A percentile compares a stretch with the other conserved stretches of the same genome.
These are phyloP conservation scores for Neurospora hispaniola DNA, from an alignment of 495 filamentous ascomycete species.

Conservation along the genomic window DNA sequence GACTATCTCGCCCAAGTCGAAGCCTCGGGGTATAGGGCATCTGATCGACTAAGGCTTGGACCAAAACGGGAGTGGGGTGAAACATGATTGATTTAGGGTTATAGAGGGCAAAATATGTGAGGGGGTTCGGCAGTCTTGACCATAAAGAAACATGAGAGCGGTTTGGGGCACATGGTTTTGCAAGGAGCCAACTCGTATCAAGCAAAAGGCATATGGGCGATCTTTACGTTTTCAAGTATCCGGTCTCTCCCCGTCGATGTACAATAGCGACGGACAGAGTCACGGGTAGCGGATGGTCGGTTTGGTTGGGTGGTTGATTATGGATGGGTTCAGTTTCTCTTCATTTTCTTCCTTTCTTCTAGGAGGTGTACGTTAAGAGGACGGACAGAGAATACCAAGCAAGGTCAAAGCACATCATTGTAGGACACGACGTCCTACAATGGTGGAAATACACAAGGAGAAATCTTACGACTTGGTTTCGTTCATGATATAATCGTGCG, in stretches of 20 bases:
- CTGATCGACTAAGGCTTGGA: constrained; percentile 26
- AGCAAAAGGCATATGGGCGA: neutral
- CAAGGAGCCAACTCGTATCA: too few relatives aligned
- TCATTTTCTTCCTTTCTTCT: neutral
- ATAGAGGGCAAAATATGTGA: neutral
- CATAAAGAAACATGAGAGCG: neutral
- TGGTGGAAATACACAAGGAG: neutral
- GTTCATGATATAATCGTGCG: too few relatives aligned
- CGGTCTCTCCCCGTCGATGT: neutral
- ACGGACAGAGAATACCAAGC: neutral
- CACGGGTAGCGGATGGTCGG: neutral
- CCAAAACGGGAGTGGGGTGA: neutral
- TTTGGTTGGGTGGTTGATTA: neutral
- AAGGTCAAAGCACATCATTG: neutral
- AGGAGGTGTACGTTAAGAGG: neutral
- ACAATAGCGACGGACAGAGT: neutral
- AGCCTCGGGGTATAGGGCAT: constrained; percentile 30
- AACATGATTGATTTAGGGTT: neutral
- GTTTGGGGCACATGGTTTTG: neutral
- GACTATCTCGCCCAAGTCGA: constrained; percentile 35
- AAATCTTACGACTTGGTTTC: neutral
- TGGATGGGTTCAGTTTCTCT: neutral
- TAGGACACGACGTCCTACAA: neutral
- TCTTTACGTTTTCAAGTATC: neutral
- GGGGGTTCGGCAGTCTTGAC: neutral